These are phyloP conservation scores for Pichia sp. DNA, from an alignment of 1,139 yeast species.

Conservation along the genomic window DNA sequence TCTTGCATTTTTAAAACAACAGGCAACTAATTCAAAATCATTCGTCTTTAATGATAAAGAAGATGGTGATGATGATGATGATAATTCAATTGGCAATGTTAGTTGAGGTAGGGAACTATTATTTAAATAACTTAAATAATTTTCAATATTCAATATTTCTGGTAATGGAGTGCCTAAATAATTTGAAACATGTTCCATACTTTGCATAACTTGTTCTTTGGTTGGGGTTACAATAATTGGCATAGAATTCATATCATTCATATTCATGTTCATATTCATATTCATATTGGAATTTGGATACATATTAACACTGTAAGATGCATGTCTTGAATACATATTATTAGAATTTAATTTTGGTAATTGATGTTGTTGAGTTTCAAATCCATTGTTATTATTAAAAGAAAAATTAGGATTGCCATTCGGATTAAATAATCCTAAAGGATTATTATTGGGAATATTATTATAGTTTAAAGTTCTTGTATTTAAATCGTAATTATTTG, in stretches of 20 bases:
- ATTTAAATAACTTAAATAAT: conserved; percentile 20
- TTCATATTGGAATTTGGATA: no score
- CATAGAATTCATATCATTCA: background rate
- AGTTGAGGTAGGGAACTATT: conserved; percentile 27
- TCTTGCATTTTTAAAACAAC: conserved; percentile 82
- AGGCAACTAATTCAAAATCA: conserved; percentile 46
- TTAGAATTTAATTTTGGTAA: no score
- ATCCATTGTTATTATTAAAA: background rate
- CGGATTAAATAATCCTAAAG: no score
- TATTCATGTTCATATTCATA: background rate
- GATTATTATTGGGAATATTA: no score
- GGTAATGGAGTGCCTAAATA: conserved; percentile 25
- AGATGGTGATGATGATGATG: no score
- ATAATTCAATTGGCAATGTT: conserved; percentile 21
- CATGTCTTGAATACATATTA: background rate
- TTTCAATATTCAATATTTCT: conserved; percentile 21
- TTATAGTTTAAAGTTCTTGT: no score
- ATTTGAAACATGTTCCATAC: conserved; percentile 5
- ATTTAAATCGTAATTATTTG: no score
- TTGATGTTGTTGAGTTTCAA: no score
- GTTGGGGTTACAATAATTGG: conserved; percentile 4
- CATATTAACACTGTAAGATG: no score
- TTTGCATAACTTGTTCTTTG: conserved; percentile 7
- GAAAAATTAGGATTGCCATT: no score
- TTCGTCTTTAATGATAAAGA: no score